phyloP scores from a whole-genome alignment of 768 basidiomycete genomes.

The Amanita pallidorosea region DNA sequence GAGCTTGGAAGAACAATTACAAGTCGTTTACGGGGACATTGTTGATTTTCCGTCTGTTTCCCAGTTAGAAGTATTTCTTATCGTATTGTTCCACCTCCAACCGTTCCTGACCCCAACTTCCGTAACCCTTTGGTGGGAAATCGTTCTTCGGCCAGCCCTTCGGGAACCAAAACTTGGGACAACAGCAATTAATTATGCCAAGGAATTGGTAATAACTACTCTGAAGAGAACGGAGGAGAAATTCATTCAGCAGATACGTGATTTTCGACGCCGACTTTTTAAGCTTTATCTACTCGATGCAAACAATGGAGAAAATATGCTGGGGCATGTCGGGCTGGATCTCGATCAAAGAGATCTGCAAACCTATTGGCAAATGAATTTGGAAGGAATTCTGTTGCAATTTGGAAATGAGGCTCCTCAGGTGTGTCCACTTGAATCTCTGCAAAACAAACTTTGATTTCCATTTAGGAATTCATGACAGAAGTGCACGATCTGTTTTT shows the following conservation, averaged over 20 bases:
- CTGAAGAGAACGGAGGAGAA: constrained; percentile 39
- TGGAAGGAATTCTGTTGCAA: constrained; percentile 64
- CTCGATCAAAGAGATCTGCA: constrained; percentile 48
- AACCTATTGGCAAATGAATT: constrained; percentile 64
- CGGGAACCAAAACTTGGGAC: constrained; percentile 62
- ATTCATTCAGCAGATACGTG: constrained; percentile 36
- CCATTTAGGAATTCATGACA: constrained; percentile 52
- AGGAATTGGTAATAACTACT: constrained; percentile 59
- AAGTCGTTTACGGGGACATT: constrained; percentile 46
- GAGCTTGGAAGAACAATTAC: constrained; percentile 59
- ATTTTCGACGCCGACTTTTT: constrained; percentile 59
- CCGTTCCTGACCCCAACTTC: constrained; percentile 54
- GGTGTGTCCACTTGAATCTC: constrained; percentile 28
- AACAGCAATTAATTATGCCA: constrained; percentile 50
- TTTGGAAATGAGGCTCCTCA: constrained; percentile 54
- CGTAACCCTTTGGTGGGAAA: constrained; percentile 78
- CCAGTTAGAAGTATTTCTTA: constrained; percentile 59
- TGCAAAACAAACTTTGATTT: constrained; percentile 1
- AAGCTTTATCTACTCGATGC: constrained; percentile 73
- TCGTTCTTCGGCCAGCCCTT: constrained; percentile 65
- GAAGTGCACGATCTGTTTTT: constrained; percentile 57
- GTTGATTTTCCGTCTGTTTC: constrained; percentile 52
- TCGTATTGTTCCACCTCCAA: constrained; percentile 50
- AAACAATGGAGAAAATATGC: constrained; percentile 62
- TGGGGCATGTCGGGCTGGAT: constrained; percentile 67